Evolutionary conservation across 352 stramenopile species (phyloP), one percentile per base, ranked within the genome.

Genomic region (Globisporangium lucens): DNA sequence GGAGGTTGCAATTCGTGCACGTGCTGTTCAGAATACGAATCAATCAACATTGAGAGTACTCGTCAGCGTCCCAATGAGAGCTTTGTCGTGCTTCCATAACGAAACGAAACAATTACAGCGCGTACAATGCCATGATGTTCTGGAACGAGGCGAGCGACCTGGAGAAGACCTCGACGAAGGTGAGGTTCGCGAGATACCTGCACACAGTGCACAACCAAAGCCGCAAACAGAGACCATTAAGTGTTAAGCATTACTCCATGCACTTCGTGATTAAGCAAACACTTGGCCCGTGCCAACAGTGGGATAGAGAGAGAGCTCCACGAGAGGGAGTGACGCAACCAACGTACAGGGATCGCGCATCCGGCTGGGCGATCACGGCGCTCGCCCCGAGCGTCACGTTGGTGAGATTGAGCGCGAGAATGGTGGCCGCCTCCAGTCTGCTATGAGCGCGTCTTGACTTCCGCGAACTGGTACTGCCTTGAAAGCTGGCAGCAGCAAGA

Each of bases 1-100:
- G 55, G 22, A 85, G 65, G 43, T 76, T 67, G 63, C 77, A 85
- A n/a, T 76, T 78, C 20, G 69, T 64, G 49, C 77, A 85, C 43
- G 71, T 69, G 24, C 77, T 85, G 20, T 20, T 17, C 6, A 38
- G 7, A 51, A 51, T 20, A 20, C 6, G 12, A 49, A 15, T n/a
- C 12, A 20, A 13, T 5, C 38, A 51, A n/a, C 9, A 33, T 0
- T 12, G 1, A 38, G 15, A 47, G 17, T 22, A 55, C 7, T 15
- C 6, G 5, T 15, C 30, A 49, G 27, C 10, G 3, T 22, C 7
- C 22, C 27, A 27, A 36, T 24, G 29, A 6, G 13, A 6, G 13
- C 38, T 20, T 17, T 13, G 13, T 47, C 13, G 38, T 20, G 38
- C 27, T 8, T 9, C 0, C 1, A 22, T 1, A 3, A 62, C 36